phyloP scores from a whole-genome alignment of 495 filamentous ascomycete genomes.

The Annulohypoxylon maeteangense region DNA sequence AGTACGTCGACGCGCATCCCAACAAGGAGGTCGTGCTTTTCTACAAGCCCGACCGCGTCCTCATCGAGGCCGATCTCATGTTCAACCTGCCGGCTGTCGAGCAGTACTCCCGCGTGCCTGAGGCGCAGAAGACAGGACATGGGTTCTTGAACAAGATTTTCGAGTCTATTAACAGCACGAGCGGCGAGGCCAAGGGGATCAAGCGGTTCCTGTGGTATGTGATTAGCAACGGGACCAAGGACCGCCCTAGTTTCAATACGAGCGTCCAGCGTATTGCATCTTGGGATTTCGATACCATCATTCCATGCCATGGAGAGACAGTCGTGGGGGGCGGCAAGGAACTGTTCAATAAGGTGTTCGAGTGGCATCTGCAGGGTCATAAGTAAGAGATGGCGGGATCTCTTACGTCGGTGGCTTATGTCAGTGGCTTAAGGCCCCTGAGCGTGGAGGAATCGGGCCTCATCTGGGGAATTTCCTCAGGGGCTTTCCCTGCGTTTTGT shows the following conservation, averaged over 20 bases:
- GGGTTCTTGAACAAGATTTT: conserved; percentile 75
- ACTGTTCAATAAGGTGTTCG: conserved; percentile 83
- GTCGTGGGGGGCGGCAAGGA: conserved; percentile 80
- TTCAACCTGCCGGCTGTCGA: conserved; percentile 92
- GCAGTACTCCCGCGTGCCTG: conserved; percentile 75
- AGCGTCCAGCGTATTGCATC: conserved; percentile 72
- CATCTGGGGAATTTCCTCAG: background rate
- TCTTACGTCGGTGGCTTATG: background rate
- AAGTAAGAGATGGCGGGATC: conserved; percentile 41
- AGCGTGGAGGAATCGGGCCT: background rate
- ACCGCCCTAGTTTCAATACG: conserved; percentile 74
- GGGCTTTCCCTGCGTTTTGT: background rate
- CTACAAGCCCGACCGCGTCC: conserved; percentile 79
- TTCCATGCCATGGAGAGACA: conserved; percentile 95
- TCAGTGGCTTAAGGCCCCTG: background rate
- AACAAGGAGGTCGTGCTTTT: conserved; percentile 90
- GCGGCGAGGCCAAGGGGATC: conserved; percentile 74
- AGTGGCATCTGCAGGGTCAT: conserved; percentile 78
- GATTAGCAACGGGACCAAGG: conserved; percentile 60
- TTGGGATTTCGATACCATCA: conserved; percentile 89
- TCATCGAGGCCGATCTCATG: conserved; percentile 92
- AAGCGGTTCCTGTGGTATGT: conserved; percentile 87
- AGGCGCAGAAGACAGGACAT: conserved; percentile 61
- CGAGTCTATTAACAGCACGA: conserved; percentile 66
- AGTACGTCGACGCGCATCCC: conserved; percentile 81